Evolutionary conservation across 2,329 filamentous ascomycete species (phyloP), one percentile per base, ranked within the genome.

Genomic region (Purpureocillium lavendulum): DNA sequence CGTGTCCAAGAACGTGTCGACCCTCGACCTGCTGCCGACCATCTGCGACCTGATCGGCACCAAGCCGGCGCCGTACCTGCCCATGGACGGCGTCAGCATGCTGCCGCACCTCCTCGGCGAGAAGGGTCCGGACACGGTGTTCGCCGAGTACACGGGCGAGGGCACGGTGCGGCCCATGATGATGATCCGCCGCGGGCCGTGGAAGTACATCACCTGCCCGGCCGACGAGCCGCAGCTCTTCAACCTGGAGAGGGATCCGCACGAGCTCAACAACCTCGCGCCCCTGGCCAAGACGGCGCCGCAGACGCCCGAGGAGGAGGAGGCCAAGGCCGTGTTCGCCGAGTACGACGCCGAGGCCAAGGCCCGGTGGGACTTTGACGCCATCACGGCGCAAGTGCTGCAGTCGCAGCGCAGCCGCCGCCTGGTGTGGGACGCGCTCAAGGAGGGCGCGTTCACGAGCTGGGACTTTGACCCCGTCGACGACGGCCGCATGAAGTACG

Each of bases 71-170:
- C 70, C 75, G 0, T 75, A 73, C 14, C 70, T 95, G n/a, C 87
- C 87, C 1, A 83, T 96, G 66, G 89, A 96, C 52, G 89, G 89
- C 29, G 70, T 79, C 26, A 92, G 85, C 31, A 71, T 96, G 49
- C 64, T 89, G 44, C 86, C 86, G n/a, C 83, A 90, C 54, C 71
- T 94, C 28, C 67, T 81, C 51, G 78, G 57, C 40, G 21, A 26
- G 21, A 64, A 64, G n/a, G 80, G 77, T 31, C 81, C 83, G 44
- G 88, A 96, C 59, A 92, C 85, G 10, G 88, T 92, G n/a, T 84
- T 90, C 52, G 88, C 87, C 44, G 89, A 96, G 66, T 96, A 96
- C 66, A 94, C 90, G 55, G 89, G 87, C 36, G 89, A 96, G 64
- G 89, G 89, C 35, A 95, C 89, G 1, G 72, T 94, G 40, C 81